Base-by-base conservation (phyloP, 176 grass and related monocot genomes). In the Cenchrus americanus region DNA sequence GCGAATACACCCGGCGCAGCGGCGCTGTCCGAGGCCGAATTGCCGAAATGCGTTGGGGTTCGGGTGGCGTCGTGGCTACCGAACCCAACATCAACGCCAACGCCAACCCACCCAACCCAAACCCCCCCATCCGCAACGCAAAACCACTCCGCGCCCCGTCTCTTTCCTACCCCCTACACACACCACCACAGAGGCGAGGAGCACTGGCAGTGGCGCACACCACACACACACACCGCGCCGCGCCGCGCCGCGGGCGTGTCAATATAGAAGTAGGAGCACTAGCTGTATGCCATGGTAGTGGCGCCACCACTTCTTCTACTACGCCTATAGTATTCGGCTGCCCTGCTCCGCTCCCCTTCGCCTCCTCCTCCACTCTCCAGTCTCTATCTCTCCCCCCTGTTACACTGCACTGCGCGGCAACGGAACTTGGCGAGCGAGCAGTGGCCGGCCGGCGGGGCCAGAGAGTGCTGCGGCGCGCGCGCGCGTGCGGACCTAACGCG, bases 401-500 rank as follows among this genome's bases (percentile, higher is more conserved):
- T 10, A 0, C 46, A 48, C 74, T 6, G 14, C 22, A 5, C 10
- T 27, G 34, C 62, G 41, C 71, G 11, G 18, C 68, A 76, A 62
- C 53, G 67, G 67, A 76, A 71, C 62, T 7, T 37, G 34, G 21
- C 50, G 21, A 62, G 48, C 59, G 72, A 43, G 11, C 87, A 57
- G 61, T 80, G 71, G 40, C 40, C 51, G 73, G 15, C 37, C 51
- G 73, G 15, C 37, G 68, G 78, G 48, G 0, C 52, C 78, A 19
- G 34, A 19, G 34, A 37, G 34, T 37, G 34, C 34, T 37, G 34
- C 34, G 34, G 34, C 34, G 34, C 34, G 34, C 14, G 49, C 27
- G 63, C 30, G 19, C 78, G 78, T 65, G 78, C 47, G 63, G 46
- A 83, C 81, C 81, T 73, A 83, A 62, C 71, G 81, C 69, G 21